These are phyloP conservation scores for Macadamia tetraphylla DNA, from an alignment of 164 flowering plant genomes.

Conservation along the genomic window DNA sequence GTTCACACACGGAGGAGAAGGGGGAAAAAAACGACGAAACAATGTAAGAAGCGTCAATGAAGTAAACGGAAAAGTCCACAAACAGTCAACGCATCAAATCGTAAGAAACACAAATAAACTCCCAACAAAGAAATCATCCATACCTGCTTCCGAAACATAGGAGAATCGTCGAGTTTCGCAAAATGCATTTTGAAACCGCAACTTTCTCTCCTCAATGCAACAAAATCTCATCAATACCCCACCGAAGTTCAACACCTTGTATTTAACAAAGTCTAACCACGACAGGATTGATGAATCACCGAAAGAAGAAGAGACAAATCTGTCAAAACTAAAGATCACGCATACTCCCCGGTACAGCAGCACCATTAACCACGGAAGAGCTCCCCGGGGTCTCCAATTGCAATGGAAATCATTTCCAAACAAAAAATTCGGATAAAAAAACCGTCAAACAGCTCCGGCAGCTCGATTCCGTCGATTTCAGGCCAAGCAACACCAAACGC, in stretches of 20 bases:
- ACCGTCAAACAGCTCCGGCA: neutral
- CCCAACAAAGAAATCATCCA: neutral
- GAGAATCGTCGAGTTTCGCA: constrained; percentile 96
- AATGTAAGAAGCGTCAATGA: neutral
- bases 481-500: neutral
- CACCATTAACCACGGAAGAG: neutral
- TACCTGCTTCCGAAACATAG: constrained; percentile 99
- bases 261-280: constrained; percentile 5
- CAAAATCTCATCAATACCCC: constrained; percentile 21
- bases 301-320: neutral
- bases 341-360: neutral
- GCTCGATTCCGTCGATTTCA: constrained; percentile 2
- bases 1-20: neutral
- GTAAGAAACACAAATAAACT: neutral
- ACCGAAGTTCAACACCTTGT: constrained; percentile 20
- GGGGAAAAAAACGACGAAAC: neutral
- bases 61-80: neutral
- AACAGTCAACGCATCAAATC: neutral
- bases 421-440: neutral
- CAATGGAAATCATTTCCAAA: neutral
- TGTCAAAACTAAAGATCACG: constrained; percentile 7
- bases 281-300: neutral
- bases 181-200: constrained; percentile 61
- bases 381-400: neutral
- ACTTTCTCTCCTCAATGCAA: constrained; percentile 9